Evolutionary conservation across 768 basidiomycete species (phyloP).

Genomic region (Auricularia heimuer): DNA sequence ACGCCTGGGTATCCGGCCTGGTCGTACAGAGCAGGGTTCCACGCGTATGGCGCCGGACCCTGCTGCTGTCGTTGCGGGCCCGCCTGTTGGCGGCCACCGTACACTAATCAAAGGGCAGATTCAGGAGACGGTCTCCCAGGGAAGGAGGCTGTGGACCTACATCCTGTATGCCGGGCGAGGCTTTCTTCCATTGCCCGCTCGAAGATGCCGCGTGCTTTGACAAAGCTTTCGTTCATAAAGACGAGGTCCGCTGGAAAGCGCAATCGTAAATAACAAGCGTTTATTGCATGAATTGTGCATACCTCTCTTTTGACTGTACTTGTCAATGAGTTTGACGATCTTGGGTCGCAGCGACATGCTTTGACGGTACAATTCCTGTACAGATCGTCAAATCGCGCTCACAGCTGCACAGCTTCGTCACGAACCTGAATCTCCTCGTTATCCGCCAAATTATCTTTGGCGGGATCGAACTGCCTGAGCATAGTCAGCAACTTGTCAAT

Average conservation of each 20-base stretch:
- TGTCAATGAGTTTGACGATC: conserved; percentile 94
- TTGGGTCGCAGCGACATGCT: conserved; percentile 86
- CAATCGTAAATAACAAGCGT: neutral
- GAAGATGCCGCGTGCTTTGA: conserved; percentile 80
- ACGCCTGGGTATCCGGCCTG: conserved; percentile 33
- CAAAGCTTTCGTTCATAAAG: conserved; percentile 90
- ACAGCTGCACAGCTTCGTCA: conserved; percentile 7
- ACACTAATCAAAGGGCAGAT: too few relatives aligned
- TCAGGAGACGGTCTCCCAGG: too few relatives aligned
- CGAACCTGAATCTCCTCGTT: conserved; percentile 80
- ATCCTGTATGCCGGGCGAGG: conserved; percentile 57
- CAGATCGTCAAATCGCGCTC: conserved; percentile 4
- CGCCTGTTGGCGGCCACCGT: conserved; percentile 12
- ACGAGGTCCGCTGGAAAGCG: conserved; percentile 68
- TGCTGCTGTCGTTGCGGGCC: neutral
- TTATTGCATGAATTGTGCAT: conserved; percentile 6
- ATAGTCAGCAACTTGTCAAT: conserved; percentile 73
- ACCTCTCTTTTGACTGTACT: conserved; percentile 90
- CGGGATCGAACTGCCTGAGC: conserved; percentile 62
- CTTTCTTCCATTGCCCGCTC: conserved; percentile 92
- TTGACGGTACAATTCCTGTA: conserved; percentile 78
- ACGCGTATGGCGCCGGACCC: conserved; percentile 39
- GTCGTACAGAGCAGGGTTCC: conserved; percentile 39
- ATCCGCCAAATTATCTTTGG: conserved; percentile 78
- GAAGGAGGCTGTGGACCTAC: conserved; percentile 9